Evolutionary conservation across 371 early-diverging fungal species (phyloP), one percentile per base, ranked within the genome.

Genomic region (Nematocida homosporus): DNA sequence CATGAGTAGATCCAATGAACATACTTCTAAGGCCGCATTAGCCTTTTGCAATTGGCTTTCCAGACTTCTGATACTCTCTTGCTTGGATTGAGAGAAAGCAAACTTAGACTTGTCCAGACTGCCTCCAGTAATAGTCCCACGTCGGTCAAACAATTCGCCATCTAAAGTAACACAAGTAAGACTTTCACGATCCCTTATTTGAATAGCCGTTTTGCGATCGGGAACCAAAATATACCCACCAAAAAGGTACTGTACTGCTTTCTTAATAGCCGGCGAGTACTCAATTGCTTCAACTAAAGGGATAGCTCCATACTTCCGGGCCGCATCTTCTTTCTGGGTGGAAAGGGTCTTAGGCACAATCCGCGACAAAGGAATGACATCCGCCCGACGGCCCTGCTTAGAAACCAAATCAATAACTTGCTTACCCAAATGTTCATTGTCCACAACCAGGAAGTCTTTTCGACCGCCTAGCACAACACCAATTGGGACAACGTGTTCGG

Each of bases 71-170:
- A 63, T 6, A 27, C 6, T 10, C 27, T 56, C 32, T 0, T 30
- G 35, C 35, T 27, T 51, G 29, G 82, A 65, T 41, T 76, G 59
- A 6, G 85, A 85, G 34, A 27, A 50, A 10, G 75, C 32, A 13
- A 80, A 76, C 2, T 69, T 72, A 42, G 54, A 68, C 30, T 34
- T 53, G 16, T 69, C 59, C 16, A 55, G 40, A 57, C 93, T 89
- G 2, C 99, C 99, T 66, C 97, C 99, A 8, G 93, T 91, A 25
- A 98, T 84, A 0, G 93, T 92, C 41, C 98, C 99, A 38, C 89
- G 88, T 1, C 96, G 95, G 78, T 98, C 97, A 84, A 97, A 99
- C 2, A 94, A 87, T 83, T 95, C 97, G 34, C 99, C 99, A 55
- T 97, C 97, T 0, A 90, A 72, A 0, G 98, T 97, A 3, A 99